phyloP scores from a whole-genome alignment of 495 filamentous ascomycete species.

The Lichenothelia convexa region DNA sequence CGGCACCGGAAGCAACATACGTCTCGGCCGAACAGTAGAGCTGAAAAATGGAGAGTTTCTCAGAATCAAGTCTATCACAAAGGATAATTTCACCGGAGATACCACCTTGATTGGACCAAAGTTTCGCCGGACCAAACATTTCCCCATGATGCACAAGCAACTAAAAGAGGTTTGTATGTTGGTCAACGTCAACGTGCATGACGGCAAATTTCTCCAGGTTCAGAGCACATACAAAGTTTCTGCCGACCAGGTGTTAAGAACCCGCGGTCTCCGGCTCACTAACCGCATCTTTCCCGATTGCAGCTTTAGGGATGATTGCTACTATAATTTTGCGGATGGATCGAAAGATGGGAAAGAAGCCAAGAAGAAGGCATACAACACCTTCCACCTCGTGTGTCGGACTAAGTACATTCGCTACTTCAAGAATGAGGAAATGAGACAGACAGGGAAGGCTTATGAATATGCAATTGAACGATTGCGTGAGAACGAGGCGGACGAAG shows the following conservation, averaged over 20 bases:
- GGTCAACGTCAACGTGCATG: slow-evolving; percentile 24
- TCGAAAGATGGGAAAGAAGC: too few species aligned
- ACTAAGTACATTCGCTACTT: slow-evolving; percentile 3
- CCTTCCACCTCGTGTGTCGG: slow-evolving; percentile 13
- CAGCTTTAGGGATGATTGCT: too few species aligned
- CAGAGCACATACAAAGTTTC: slow-evolving; percentile 29
- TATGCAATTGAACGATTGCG: too few species aligned
- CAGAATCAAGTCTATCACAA: slow-evolving; percentile 8
- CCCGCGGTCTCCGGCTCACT: slow-evolving; percentile 30
- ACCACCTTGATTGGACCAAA: slow-evolving; percentile 9
- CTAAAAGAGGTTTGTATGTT: slow-evolving; percentile 38
- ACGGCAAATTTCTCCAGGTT: slow-evolving; percentile 18
- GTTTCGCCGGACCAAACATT: slow-evolving; percentile 11
- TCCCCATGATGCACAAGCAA: slow-evolving; percentile 4
- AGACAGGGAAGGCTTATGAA: slow-evolving; percentile 9
- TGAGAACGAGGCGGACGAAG: too few species aligned
- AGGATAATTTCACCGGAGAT: slow-evolving; percentile 5
- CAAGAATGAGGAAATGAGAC: not conserved
- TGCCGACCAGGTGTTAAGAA: slow-evolving; percentile 15
- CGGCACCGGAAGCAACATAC: too few species aligned
- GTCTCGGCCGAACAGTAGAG: too few species aligned
- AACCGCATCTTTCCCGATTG: slow-evolving; percentile 33
- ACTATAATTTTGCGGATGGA: too few species aligned
- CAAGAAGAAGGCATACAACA: too few species aligned
- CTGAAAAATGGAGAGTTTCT: slow-evolving; percentile 17